Percentiles rank a stretch among this genome's conserved stretches.
Conservation (phyloP, 2,329 filamentous ascomycete species). For the Sporothrix variecibatus region DNA sequence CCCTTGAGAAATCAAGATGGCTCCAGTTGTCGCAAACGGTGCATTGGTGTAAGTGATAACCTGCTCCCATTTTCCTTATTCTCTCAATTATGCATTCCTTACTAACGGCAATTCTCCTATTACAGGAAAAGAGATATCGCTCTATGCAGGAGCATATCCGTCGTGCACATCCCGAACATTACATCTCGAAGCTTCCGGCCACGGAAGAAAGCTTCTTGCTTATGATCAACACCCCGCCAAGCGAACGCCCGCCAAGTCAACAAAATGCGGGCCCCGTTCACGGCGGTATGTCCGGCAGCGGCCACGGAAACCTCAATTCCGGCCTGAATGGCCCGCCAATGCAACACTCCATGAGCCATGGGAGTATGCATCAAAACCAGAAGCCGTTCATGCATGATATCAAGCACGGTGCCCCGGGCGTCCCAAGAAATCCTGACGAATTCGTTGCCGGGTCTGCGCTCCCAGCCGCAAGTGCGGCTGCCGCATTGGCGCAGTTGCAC, state of each 20-base stretch:
- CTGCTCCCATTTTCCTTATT: slow-evolving; percentile 38
- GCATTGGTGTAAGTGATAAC: slow-evolving; percentile 81
- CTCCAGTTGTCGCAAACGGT: slow-evolving; percentile 95
- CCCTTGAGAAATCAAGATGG: slow-evolving; percentile 94
- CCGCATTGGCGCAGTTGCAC: slow-evolving; percentile 80
- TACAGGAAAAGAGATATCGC: slow-evolving; percentile 63
- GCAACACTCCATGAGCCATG: slow-evolving; percentile 12
- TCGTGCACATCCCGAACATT: slow-evolving; percentile 93
- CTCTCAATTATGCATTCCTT: slow-evolving; percentile 12
- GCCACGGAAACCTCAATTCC: not conserved
- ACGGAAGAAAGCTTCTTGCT: slow-evolving; percentile 96
- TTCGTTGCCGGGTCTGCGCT: slow-evolving; percentile 63
- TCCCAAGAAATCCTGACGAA: slow-evolving; percentile 70
- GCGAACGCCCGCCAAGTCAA: slow-evolving; percentile 39
- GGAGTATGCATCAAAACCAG: slow-evolving; percentile 32
- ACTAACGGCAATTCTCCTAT: not conserved
- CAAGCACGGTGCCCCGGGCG: slow-evolving; percentile 65
- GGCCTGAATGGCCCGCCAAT: slow-evolving; percentile 17
- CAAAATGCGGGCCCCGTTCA: slow-evolving; percentile 40
- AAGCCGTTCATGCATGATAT: slow-evolving; percentile 63
- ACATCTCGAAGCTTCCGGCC: slow-evolving; percentile 95
- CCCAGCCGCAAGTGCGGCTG: slow-evolving; percentile 75
- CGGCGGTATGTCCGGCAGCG: slow-evolving; percentile 18
- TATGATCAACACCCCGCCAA: slow-evolving; percentile 91
- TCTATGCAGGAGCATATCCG: slow-evolving; percentile 99